Percentiles rank a stretch among this genome's conserved stretches.
Conservation (phyloP, 768 basidiomycete genomes). For the Lentinula aciculospora region DNA sequence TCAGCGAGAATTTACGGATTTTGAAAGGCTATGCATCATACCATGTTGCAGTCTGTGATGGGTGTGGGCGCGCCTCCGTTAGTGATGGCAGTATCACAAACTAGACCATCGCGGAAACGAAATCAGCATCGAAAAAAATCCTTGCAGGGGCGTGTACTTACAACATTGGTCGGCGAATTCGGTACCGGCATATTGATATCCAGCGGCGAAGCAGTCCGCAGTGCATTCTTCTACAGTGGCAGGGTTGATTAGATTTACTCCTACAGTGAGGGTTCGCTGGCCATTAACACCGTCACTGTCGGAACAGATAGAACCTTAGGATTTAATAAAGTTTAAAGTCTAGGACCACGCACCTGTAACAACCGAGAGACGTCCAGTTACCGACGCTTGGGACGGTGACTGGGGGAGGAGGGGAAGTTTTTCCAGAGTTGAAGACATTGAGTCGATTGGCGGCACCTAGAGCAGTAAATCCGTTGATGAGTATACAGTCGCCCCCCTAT, state of each 20-base stretch:
- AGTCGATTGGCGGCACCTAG: slow-evolving; percentile 41
- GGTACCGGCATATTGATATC: slow-evolving; percentile 30
- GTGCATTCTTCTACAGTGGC: slow-evolving; percentile 57
- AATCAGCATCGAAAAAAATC: neutral
- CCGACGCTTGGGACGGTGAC: slow-evolving; percentile 48
- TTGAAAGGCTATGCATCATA: neutral
- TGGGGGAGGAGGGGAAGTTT: slow-evolving; percentile 49
- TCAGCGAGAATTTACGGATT: neutral
- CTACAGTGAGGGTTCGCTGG: slow-evolving; percentile 32
- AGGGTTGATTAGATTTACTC: slow-evolving; percentile 29
- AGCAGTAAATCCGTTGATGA: neutral
- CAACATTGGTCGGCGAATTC: slow-evolving; percentile 51
- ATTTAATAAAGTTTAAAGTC: slow-evolving; percentile 20
- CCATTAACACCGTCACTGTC: slow-evolving; percentile 39
- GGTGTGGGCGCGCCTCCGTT: slow-evolving; percentile 43
- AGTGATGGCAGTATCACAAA: slow-evolving; percentile 41
- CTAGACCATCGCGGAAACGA: slow-evolving; percentile 20
- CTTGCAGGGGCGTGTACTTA: slow-evolving; percentile 23
- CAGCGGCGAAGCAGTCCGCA: slow-evolving; percentile 52
- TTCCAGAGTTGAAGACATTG: slow-evolving; percentile 62
- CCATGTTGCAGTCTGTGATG: slow-evolving; percentile 59
- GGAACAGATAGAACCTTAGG: slow-evolving; percentile 9
- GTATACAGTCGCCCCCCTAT: neutral
- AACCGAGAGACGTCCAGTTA: slow-evolving; percentile 68
- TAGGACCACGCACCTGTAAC: slow-evolving; percentile 49